Evolutionary conservation across 768 basidiomycete genomes (phyloP), one percentile per base, ranked within the genome.

Genomic region (Lentinula sp.): DNA sequence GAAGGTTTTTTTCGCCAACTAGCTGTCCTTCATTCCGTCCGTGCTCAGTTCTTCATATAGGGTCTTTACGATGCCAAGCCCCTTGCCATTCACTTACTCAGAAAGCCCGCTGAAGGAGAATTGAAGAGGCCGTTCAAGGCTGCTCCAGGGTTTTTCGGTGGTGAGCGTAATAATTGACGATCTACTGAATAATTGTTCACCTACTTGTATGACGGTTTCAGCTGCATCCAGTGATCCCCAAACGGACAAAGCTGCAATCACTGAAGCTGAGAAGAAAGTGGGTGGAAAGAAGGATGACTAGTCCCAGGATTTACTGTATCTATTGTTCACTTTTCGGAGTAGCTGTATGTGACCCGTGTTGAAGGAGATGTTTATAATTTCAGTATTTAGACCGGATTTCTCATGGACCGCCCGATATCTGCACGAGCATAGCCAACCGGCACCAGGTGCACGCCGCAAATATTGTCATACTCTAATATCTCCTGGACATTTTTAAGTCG

Each of bases 81-180:
- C 16, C 82, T 95, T 64, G 80, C 86, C 42, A 88, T 99, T 62
- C 88, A 96, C 78, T 49, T 98, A 58, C 75, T 93, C 23, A 91
- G 91, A 40, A 82, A 88, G 72, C 78, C 83, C 15, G 85, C 95
- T 1, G 87, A 87, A 23, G 95, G 94, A 11, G 92, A 95, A 67
- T 80, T 97, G 63, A 85, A 93, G 76, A 80, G 95, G 65, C 95
- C 95, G 0, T 98, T 95, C 83, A 93, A 93, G 74, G 73, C 78
- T 11, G 76, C 78, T 21, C 78, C 80, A 11, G 83, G 88, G 51
- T 74, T 95, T 74, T 88, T 94, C 62, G 92, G 91, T 64, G 75
- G 86, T 87, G 63, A 59, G 84, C 75, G 0, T 42, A 31, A 34
- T 23, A 42, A 28, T 32, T 31, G 48, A 34, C 8, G 11, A 4